A percentile compares a stretch with the other conserved stretches of the same genome.
These are phyloP conservation scores for Mycena vulgaris DNA, from an alignment of 768 basidiomycete genomes.

Conservation along the genomic window DNA sequence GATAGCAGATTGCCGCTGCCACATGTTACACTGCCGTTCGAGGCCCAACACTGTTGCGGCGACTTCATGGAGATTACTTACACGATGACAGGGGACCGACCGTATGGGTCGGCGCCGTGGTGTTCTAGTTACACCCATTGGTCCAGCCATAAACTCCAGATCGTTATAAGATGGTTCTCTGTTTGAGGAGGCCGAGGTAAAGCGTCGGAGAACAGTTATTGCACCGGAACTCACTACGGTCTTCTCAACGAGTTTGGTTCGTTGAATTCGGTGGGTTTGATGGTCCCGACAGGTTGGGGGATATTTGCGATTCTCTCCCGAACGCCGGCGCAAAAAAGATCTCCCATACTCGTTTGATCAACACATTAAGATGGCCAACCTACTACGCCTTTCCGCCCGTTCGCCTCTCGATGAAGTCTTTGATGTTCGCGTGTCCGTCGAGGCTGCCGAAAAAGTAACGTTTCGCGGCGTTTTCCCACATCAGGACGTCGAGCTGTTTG, in stretches of 20 bases:
- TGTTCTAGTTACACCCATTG: constrained; percentile 26
- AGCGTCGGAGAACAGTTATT: constrained; percentile 34
- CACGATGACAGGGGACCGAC: constrained; percentile 30
- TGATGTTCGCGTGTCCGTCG: constrained; percentile 85
- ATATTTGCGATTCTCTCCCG: background rate
- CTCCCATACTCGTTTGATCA: background rate
- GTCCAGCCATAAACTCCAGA: constrained; percentile 22
- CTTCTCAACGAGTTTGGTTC: constrained; percentile 7
- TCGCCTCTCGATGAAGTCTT: constrained; percentile 84
- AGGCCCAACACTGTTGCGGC: constrained; percentile 27
- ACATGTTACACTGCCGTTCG: constrained; percentile 32
- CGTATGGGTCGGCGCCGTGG: constrained; percentile 25
- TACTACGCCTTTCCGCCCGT: constrained; percentile 56
- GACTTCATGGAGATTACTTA: constrained; percentile 30
- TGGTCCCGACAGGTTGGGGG: background rate
- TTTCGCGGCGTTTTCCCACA: constrained; percentile 85
- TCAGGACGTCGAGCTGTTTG: constrained; percentile 81
- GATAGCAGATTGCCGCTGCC: constrained; percentile 29
- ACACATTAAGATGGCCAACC: constrained; percentile 15
- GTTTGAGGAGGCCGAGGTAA: constrained; percentile 34
- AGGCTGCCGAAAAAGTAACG: constrained; percentile 88
- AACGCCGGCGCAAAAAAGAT: background rate
- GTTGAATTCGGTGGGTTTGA: background rate
- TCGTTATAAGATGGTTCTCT: constrained; percentile 24
- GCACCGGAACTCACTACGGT: constrained; percentile 25